A percentile compares a stretch with the other conserved stretches of the same genome.
These are phyloP conservation scores for Metarhizium anisopliae DNA, from an alignment of 2,329 filamentous ascomycete genomes.

Conservation along the genomic window DNA sequence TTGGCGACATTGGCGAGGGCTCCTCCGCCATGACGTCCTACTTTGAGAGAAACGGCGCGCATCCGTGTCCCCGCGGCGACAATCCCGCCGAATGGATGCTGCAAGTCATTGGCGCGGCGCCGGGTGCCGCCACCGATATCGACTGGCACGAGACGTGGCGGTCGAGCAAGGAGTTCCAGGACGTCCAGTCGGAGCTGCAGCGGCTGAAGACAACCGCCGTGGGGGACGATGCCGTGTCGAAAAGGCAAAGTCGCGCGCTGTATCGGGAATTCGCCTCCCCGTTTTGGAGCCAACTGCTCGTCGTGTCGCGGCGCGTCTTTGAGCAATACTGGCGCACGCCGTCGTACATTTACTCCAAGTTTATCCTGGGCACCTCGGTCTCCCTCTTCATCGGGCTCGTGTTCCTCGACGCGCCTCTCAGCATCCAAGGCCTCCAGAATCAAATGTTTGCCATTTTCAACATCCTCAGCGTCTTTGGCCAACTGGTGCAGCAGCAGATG, in stretches of 20 bases:
- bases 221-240: neutral
- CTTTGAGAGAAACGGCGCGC: conserved; percentile 52
- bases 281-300: conserved; percentile 49
- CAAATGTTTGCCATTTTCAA: conserved; percentile 66
- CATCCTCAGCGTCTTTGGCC: conserved; percentile 59
- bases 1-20: conserved; percentile 44
- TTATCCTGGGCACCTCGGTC: conserved; percentile 17
- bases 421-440: conserved; percentile 58
- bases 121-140: conserved; percentile 15
- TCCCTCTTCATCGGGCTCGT: neutral
- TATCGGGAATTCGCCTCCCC: conserved; percentile 59
- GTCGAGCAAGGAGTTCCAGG: too few species aligned
- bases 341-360: conserved; percentile 65
- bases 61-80: conserved; percentile 29
- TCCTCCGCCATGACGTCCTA: conserved; percentile 36
- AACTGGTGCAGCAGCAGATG: conserved; percentile 50
- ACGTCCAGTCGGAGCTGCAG: too few species aligned
- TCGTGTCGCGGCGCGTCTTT: conserved; percentile 58
- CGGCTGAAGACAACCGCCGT: too few species aligned
- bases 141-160: conserved; percentile 19
- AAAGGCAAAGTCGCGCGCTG: conserved; percentile 19
- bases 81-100: conserved; percentile 65
- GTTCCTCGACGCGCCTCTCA: conserved; percentile 19
- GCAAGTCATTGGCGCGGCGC: conserved; percentile 17
- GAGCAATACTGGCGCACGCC: conserved; percentile 74